Evolutionary conservation across 2,329 filamentous ascomycete genomes (phyloP).

Genomic region (Xylaria sp.): DNA sequence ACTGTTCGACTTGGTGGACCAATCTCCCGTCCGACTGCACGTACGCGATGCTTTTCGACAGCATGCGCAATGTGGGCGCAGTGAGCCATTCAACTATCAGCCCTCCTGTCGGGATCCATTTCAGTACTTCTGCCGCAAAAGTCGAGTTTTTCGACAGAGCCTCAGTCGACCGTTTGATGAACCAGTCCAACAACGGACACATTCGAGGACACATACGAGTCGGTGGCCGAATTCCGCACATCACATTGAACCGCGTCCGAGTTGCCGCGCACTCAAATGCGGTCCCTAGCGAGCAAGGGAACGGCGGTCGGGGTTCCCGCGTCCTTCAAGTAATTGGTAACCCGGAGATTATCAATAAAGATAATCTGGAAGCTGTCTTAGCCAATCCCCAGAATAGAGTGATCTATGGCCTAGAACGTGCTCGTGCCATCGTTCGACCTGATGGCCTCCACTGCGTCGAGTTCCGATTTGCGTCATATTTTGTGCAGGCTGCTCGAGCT

Average conservation of each 20-base stretch:
- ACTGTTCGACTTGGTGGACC: slow-evolving; percentile 32
- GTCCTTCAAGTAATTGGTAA: slow-evolving; percentile 25
- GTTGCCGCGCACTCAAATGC: slow-evolving; percentile 14
- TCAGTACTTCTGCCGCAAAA: slow-evolving; percentile 16
- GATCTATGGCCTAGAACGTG: slow-evolving; percentile 19
- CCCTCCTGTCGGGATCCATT: slow-evolving; percentile 3
- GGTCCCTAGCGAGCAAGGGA: not conserved
- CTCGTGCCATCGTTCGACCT: not conserved
- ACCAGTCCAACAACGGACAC: not conserved
- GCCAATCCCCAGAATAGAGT: not conserved
- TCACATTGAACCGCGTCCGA: slow-evolving; percentile 16
- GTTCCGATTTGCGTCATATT: slow-evolving; percentile 29
- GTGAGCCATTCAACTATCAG: slow-evolving; percentile 25
- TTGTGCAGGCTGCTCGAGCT: slow-evolving; percentile 23
- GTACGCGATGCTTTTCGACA: slow-evolving; percentile 32
- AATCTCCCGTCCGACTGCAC: slow-evolving; percentile 21
- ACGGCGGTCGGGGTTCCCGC: slow-evolving; percentile 13
- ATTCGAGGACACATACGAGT: slow-evolving; percentile 16
- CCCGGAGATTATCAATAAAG: not conserved
- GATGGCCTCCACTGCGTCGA: slow-evolving; percentile 15
- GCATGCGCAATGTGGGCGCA: slow-evolving; percentile 30
- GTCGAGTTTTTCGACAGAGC: slow-evolving; percentile 32
- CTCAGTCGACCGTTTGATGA: slow-evolving; percentile 26
- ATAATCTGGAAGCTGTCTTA: not conserved
- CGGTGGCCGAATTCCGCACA: slow-evolving; percentile 14